Evolutionary conservation across 148 eudicot genomes (phyloP).

Genomic region (Rhododendron williamsianum): DNA sequence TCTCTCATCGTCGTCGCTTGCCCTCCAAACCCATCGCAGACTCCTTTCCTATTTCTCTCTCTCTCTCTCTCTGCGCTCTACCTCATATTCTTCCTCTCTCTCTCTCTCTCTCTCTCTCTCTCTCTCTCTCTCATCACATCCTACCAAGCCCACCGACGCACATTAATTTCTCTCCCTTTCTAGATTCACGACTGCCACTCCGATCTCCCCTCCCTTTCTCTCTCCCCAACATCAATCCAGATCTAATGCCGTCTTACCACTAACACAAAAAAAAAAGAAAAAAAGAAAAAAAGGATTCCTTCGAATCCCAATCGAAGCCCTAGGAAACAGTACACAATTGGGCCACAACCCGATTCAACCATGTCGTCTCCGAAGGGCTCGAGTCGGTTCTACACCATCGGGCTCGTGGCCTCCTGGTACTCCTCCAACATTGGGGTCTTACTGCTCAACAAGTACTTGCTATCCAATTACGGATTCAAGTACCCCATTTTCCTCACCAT

Average conservation of each 20-base stretch:
- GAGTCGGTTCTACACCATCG: conserved; percentile 60
- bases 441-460: conserved; percentile 65
- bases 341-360: not conserved
- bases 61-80: not conserved
- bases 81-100: not conserved
- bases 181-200: conserved; percentile 8
- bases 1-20: not conserved
- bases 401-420: conserved; percentile 73
- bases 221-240: not conserved
- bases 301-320: conserved; percentile 4
- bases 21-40: not conserved
- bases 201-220: not conserved
- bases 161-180: not conserved
- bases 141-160: not conserved
- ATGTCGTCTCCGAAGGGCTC: conserved; percentile 38
- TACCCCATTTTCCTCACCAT: conserved; percentile 86
- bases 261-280: not conserved
- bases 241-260: not conserved
- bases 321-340: not conserved
- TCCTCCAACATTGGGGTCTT: conserved; percentile 82
- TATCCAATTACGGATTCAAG: conserved; percentile 75
- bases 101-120: not conserved
- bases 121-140: not conserved
- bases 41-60: not conserved
- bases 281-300: not conserved